Conservation (phyloP, 108 stramenopile species). For the Skeletonema menzelii region DNA sequence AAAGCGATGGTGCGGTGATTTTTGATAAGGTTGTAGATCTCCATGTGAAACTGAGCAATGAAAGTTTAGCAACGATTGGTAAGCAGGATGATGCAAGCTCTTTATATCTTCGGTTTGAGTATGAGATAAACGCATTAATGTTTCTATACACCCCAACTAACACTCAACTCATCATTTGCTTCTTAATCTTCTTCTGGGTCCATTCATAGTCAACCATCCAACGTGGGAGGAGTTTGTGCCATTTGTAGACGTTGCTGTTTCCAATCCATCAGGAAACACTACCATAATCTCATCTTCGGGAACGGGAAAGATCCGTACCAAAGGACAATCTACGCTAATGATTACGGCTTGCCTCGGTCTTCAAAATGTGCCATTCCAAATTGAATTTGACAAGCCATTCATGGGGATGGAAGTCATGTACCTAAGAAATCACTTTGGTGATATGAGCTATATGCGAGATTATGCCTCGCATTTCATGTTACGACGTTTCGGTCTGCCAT, state of each 20-base stretch:
- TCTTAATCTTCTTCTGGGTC: neutral
- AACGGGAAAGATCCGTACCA: slow-evolving; percentile 4
- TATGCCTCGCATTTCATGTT: slow-evolving; percentile 11
- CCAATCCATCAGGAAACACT: neutral
- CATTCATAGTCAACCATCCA: neutral
- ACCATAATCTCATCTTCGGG: neutral
- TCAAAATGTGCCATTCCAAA: slow-evolving; percentile 7
- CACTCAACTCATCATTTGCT: neutral
- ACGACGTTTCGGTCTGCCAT: slow-evolving; percentile 10
- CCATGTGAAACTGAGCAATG: neutral
- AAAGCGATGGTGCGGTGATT: neutral
- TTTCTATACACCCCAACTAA: neutral
- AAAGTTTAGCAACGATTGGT: neutral
- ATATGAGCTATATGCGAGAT: neutral
- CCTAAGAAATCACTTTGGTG: neutral
- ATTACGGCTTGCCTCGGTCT: slow-evolving; percentile 8
- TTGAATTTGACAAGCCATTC: slow-evolving; percentile 8
- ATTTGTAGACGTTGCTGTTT: neutral
- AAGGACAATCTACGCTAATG: slow-evolving; percentile 6
- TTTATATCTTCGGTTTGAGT: too few relatives aligned
- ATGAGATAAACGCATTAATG: too few relatives aligned
- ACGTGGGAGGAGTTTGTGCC: neutral
- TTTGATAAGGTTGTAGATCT: too few relatives aligned
- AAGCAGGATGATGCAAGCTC: neutral
- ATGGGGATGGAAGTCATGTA: neutral